Evolutionary conservation across 2,329 filamentous ascomycete genomes (phyloP).

Genomic region (Talaromyces sp.): DNA sequence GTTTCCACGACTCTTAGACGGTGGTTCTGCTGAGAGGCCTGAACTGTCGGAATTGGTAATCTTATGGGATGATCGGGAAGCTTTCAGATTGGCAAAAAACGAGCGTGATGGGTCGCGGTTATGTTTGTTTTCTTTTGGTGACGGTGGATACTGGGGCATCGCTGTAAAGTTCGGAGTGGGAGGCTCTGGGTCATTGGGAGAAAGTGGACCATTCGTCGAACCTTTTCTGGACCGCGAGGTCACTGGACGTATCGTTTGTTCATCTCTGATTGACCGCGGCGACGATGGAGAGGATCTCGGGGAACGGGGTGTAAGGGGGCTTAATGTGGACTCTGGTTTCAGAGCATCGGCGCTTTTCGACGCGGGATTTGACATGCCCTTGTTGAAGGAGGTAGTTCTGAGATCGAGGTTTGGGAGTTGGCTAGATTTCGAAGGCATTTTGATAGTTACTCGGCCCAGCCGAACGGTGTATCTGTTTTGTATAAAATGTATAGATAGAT

Average conservation of each 20-base stretch:
- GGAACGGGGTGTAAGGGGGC: conserved; percentile 38
- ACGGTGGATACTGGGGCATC: conserved; percentile 45
- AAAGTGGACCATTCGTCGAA: conserved; percentile 30
- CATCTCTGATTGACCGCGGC: conserved; percentile 32
- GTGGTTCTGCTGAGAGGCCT: conserved; percentile 33
- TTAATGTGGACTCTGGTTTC: conserved; percentile 33
- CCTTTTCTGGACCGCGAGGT: conserved; percentile 33
- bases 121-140: conserved; percentile 43
- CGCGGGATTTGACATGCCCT: conserved; percentile 30
- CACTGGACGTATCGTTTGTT: conserved; percentile 42
- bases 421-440: conserved; percentile 38
- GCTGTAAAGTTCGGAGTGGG: conserved; percentile 45
- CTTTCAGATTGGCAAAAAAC: conserved; percentile 48
- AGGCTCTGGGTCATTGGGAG: conserved; percentile 29
- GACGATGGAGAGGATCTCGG: conserved; percentile 39
- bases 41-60: conserved; percentile 42
- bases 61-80: conserved; percentile 44
- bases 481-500: neutral
- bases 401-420: conserved; percentile 39
- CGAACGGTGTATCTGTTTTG: neutral
- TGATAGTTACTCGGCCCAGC: conserved; percentile 17
- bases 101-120: conserved; percentile 45
- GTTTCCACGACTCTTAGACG: conserved; percentile 41
- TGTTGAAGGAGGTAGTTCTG: conserved; percentile 31
- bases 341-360: conserved; percentile 35